phyloP scores from a whole-genome alignment of 257 asterid species.

The Gentiana macrophylla region DNA sequence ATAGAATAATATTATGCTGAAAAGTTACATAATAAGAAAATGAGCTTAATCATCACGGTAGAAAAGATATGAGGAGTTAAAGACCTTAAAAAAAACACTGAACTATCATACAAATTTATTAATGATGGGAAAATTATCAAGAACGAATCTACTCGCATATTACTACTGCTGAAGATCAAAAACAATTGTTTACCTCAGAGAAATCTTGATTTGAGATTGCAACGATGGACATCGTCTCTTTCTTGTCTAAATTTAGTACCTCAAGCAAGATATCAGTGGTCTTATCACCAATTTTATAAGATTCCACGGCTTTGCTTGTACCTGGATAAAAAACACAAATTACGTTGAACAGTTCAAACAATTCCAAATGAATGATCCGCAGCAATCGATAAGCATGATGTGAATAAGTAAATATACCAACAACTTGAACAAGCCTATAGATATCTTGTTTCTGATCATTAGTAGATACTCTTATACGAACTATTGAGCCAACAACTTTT shows the following conservation, averaged over 20 bases:
- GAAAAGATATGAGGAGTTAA: too few species aligned
- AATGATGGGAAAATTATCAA: too few species aligned
- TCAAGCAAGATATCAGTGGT: conserved; percentile 73
- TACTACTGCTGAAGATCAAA: neutral
- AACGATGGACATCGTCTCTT: conserved; percentile 62
- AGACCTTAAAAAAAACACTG: too few species aligned
- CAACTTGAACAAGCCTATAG: conserved; percentile 89
- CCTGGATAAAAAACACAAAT: conserved; percentile 31
- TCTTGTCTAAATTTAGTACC: conserved; percentile 71
- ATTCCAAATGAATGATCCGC: too few species aligned
- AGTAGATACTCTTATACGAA: conserved; percentile 65
- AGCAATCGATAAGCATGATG: neutral
- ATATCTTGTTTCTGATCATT: conserved; percentile 69
- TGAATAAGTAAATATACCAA: conserved; percentile 39
- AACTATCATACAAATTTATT: too few species aligned
- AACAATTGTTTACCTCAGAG: conserved; percentile 52
- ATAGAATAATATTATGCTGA: too few species aligned
- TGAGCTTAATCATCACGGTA: too few species aligned
- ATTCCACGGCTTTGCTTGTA: conserved; percentile 50
- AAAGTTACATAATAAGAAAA: too few species aligned
- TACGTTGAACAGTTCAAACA: conserved; percentile 2
- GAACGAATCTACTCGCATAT: too few species aligned
- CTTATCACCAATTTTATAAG: conserved; percentile 70
- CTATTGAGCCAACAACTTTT: conserved; percentile 67
- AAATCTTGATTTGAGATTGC: conserved; percentile 72